A percentile compares a stretch with the other conserved stretches of the same genome.
Conservation (phyloP, 768 basidiomycete genomes). For the Pulveroboletus sp. region DNA sequence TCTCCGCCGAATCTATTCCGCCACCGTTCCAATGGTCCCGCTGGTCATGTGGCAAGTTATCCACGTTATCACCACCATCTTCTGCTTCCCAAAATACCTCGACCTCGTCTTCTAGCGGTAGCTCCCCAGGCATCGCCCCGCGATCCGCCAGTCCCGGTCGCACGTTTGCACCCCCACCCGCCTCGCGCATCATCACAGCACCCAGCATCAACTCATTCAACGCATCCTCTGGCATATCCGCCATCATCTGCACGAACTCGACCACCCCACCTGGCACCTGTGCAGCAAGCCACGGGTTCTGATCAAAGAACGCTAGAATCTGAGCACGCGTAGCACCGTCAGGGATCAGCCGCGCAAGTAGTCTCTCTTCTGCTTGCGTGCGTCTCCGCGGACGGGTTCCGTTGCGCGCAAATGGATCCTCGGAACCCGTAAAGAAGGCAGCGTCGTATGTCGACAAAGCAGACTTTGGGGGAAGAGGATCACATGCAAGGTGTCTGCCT, state of each 20-base stretch:
- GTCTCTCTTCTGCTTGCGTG: conserved; percentile 44
- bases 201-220: conserved; percentile 56
- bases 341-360: conserved; percentile 53
- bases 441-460: conserved; percentile 60
- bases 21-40: conserved; percentile 21
- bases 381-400: conserved; percentile 33
- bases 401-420: conserved; percentile 40
- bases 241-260: conserved; percentile 55
- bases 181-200: conserved; percentile 37
- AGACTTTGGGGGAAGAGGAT: conserved; percentile 76
- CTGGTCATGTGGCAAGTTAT: conserved; percentile 13
- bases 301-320: conserved; percentile 58
- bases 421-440: conserved; percentile 66
- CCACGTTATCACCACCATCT: conserved; percentile 28
- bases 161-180: conserved; percentile 23
- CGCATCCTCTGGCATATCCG: conserved; percentile 51
- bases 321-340: conserved; percentile 55
- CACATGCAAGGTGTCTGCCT: conserved; percentile 64
- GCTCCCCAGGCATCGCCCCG: conserved; percentile 38
- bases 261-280: conserved; percentile 64
- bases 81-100: conserved; percentile 22
- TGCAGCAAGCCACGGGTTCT: conserved; percentile 47
- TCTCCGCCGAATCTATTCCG: conserved; percentile 32
- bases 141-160: conserved; percentile 20
- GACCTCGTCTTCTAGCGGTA: conserved; percentile 37